A percentile compares a stretch with the other conserved stretches of the same genome.
Evolutionary conservation across 1,284 basidiomycete genomes (phyloP).

Genomic region (Papiliotrema terrestris): DNA sequence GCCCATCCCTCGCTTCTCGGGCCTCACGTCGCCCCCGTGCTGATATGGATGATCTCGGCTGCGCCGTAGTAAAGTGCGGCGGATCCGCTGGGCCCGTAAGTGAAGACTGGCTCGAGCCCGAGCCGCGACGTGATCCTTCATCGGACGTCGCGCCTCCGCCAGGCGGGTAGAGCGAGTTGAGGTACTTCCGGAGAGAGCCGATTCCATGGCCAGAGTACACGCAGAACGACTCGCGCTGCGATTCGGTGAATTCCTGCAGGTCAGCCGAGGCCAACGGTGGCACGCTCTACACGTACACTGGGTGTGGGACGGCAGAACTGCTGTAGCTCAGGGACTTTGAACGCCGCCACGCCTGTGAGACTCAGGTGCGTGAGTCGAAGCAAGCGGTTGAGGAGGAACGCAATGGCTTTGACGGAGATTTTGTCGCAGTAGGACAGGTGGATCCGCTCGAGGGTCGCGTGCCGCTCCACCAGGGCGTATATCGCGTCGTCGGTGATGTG

Average conservation of each 20-base stretch:
- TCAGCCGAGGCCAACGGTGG: background rate
- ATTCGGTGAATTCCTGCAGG: conserved; percentile 82
- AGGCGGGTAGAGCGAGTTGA: conserved; percentile 45
- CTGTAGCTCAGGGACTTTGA: conserved; percentile 80
- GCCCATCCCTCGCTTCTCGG: too few species aligned
- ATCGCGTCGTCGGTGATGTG: conserved; percentile 93
- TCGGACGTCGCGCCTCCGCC: conserved; percentile 14
- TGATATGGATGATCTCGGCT: background rate
- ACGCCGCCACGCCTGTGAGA: conserved; percentile 91
- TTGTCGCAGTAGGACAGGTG: conserved; percentile 98
- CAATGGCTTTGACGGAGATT: conserved; percentile 84
- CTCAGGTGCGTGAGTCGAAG: conserved; percentile 89
- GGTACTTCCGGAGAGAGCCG: conserved; percentile 70
- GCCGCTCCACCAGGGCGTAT: conserved; percentile 68
- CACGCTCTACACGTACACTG: conserved; percentile 55
- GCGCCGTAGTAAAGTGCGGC: background rate
- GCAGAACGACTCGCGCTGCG: conserved; percentile 90
- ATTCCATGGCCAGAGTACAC: conserved; percentile 95
- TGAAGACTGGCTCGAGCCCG: conserved; percentile 22
- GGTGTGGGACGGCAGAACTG: conserved; percentile 87
- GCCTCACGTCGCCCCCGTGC: background rate
- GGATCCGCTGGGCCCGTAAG: conserved; percentile 18
- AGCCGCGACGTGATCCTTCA: conserved; percentile 21
- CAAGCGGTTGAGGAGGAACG: conserved; percentile 82
- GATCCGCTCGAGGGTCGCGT: conserved; percentile 85